Evolutionary conservation across 768 basidiomycete genomes (phyloP).

Genomic region (Calocybe cyanea): DNA sequence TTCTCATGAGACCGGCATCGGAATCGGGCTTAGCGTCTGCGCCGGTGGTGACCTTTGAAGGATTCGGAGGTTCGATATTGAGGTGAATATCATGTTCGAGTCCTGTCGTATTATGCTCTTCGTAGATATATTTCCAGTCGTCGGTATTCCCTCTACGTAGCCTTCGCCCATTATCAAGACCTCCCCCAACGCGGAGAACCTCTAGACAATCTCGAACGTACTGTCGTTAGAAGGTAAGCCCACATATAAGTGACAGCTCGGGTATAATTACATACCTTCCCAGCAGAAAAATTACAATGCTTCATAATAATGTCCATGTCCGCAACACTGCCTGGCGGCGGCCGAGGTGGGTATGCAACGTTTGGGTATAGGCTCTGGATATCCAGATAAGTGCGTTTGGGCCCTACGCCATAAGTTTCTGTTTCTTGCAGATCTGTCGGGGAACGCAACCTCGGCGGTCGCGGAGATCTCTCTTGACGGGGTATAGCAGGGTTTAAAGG

Average conservation of each 20-base stretch:
- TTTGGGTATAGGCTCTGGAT: conserved; percentile 54
- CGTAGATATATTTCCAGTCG: conserved; percentile 80
- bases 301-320: conserved; percentile 87
- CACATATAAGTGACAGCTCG: conserved; percentile 1
- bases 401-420: conserved; percentile 63
- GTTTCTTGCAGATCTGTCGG: conserved; percentile 37
- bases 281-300: conserved; percentile 76
- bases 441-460: conserved; percentile 48
- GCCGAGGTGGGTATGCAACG: conserved; percentile 81
- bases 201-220: conserved; percentile 96
- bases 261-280: conserved; percentile 44
- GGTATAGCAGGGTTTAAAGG: conserved; percentile 68
- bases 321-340: conserved; percentile 74
- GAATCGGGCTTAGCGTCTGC: conserved; percentile 32
- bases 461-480: conserved; percentile 37
- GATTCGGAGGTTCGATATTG: conserved; percentile 19
- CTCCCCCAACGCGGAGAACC: conserved; percentile 79
- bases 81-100: conserved; percentile 16
- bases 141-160: conserved; percentile 69
- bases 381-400: conserved; percentile 73
- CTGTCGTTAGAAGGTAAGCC: conserved; percentile 30
- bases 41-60: conserved; percentile 22
- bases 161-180: conserved; percentile 74
- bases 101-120: conserved; percentile 28
- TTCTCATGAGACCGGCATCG: conserved; percentile 54